Conservation (phyloP, 257 asterid species). For the Solanum chiquidenum region DNA sequence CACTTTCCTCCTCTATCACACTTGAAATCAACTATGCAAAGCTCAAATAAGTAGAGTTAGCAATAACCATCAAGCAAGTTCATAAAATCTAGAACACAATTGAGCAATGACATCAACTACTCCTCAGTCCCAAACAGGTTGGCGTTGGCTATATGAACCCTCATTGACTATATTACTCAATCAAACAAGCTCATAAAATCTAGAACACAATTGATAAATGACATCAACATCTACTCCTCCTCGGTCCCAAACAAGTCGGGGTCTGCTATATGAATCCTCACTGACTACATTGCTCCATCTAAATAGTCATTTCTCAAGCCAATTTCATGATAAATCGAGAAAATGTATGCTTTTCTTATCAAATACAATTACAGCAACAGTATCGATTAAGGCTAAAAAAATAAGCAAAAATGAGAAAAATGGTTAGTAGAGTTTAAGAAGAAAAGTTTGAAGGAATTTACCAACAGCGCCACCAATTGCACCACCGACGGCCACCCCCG, state of each 20-base stretch:
- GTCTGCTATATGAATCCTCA: neutral
- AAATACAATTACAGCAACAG: neutral
- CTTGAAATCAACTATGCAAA: neutral
- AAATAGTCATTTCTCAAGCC: neutral
- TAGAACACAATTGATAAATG: neutral
- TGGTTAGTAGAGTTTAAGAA: neutral
- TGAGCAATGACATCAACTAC: neutral
- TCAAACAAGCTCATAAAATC: neutral
- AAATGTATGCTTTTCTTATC: neutral
- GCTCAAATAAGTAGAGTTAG: neutral
- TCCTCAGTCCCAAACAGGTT: neutral
- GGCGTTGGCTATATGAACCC: neutral
- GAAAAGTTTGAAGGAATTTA: neutral
- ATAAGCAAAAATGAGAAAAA: neutral
- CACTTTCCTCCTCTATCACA: neutral
- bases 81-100: neutral
- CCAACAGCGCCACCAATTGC: slow-evolving; percentile 90
- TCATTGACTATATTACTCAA: neutral
- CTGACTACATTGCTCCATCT: neutral
- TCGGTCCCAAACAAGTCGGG: neutral
- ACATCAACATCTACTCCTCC: neutral
- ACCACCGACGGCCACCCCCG: slow-evolving; percentile 69
- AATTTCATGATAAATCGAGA: neutral
- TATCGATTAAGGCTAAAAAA: neutral
- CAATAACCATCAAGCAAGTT: neutral